These are phyloP conservation scores for Penicillium thymicola DNA, from an alignment of 2,329 filamentous ascomycete species.

Conservation along the genomic window DNA sequence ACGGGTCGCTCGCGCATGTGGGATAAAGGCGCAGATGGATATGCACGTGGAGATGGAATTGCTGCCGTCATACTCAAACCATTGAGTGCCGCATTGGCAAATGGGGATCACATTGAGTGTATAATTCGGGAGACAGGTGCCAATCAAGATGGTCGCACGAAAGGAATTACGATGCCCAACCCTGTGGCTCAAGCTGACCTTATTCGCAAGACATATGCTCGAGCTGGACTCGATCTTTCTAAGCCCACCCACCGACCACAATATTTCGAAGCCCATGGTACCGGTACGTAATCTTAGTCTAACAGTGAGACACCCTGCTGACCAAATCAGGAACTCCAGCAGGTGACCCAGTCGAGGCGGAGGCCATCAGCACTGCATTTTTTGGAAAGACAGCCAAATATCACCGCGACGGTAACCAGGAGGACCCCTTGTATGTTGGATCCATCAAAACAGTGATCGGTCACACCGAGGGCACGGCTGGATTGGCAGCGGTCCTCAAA, in stretches of 20 bases:
- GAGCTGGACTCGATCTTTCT: slow-evolving; percentile 37
- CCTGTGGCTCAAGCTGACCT: slow-evolving; percentile 38
- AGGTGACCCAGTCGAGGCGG: slow-evolving; percentile 24
- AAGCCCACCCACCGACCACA: slow-evolving; percentile 32
- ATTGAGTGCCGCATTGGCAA: slow-evolving; percentile 46
- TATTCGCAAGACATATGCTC: slow-evolving; percentile 40
- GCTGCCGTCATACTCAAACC: slow-evolving; percentile 52
- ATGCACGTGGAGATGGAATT: slow-evolving; percentile 53
- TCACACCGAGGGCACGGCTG: slow-evolving; percentile 35
- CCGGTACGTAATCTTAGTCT: slow-evolving; percentile 29
- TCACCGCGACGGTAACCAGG: background rate
- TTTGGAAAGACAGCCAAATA: slow-evolving; percentile 15
- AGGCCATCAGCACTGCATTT: slow-evolving; percentile 23
- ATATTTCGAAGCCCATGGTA: slow-evolving; percentile 49
- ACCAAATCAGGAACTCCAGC: slow-evolving; percentile 20
- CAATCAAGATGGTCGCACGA: slow-evolving; percentile 38
- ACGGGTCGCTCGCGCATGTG: slow-evolving; percentile 52
- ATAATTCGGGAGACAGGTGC: slow-evolving; percentile 35
- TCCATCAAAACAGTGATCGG: slow-evolving; percentile 34
- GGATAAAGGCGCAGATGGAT: slow-evolving; percentile 49
- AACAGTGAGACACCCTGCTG: background rate
- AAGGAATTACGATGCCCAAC: slow-evolving; percentile 37
- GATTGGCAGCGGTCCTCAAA: slow-evolving; percentile 35
- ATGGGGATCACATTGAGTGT: slow-evolving; percentile 47
- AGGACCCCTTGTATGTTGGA: slow-evolving; percentile 26